Percentiles rank a stretch among this genome's conserved stretches.
Evolutionary conservation across 139 green algal species (phyloP).

Genomic region (Pleodorina starrii): DNA sequence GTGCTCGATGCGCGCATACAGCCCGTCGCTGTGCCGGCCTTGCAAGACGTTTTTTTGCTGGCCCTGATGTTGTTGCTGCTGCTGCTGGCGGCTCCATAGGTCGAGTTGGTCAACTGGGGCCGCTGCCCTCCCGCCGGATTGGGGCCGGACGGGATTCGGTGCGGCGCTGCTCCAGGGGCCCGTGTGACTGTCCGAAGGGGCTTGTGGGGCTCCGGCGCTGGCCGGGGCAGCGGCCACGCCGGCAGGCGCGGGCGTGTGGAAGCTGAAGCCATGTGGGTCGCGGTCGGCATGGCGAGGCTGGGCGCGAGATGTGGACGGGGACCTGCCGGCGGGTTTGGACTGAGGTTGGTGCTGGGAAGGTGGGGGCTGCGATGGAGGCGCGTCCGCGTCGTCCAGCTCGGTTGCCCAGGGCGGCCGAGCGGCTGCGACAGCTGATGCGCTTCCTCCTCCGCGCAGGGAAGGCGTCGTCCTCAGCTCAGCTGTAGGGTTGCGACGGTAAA

Average conservation of each 20-base stretch:
- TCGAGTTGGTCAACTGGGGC: conserved; percentile 12
- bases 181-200: not conserved
- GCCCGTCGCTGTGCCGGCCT: not conserved
- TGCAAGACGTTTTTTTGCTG: not conserved
- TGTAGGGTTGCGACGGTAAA: not conserved
- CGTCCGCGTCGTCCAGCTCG: not conserved
- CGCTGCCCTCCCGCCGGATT: not conserved
- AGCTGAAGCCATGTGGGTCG: not conserved
- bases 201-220: not conserved
- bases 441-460: not conserved
- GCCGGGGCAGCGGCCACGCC: not conserved
- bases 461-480: conserved; percentile 14
- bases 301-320: not conserved
- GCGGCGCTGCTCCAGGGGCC: not conserved
- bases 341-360: not conserved
- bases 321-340: not conserved
- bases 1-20: not conserved
- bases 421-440: too few relatives aligned
- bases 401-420: conserved; percentile 27
- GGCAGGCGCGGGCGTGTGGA: not conserved
- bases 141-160: not conserved
- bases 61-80: conserved; percentile 1
- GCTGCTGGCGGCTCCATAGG: conserved; percentile 25
- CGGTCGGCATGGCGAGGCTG: not conserved
- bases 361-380: not conserved